Conservation (phyloP, 768 basidiomycete genomes). For the Lentinula sp. region DNA sequence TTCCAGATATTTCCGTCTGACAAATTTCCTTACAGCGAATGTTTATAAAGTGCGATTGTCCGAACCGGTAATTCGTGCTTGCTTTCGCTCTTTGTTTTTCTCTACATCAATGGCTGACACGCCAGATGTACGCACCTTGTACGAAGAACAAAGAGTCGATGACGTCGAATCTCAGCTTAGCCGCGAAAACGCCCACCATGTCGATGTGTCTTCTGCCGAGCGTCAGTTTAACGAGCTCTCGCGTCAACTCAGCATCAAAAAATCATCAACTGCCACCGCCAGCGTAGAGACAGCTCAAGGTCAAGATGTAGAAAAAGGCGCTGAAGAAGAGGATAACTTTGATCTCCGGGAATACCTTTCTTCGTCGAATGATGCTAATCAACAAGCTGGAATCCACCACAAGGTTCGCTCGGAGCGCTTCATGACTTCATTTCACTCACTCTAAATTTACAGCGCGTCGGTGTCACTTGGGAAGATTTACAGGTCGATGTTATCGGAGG, state of each 20-base stretch:
- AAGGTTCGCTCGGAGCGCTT: constrained; percentile 31
- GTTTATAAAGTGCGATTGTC: background rate
- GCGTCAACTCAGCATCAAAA: constrained; percentile 28
- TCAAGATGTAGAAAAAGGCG: constrained; percentile 38
- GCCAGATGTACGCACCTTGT: constrained; percentile 24
- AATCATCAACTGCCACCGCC: constrained; percentile 12
- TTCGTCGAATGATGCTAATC: constrained; percentile 60
- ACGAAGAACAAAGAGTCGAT: constrained; percentile 14
- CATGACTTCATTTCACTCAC: background rate
- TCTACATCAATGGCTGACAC: constrained; percentile 20
- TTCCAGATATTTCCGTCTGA: background rate
- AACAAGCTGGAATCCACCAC: constrained; percentile 60
- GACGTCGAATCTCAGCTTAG: background rate
- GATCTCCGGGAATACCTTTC: constrained; percentile 66
- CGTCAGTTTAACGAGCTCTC: constrained; percentile 51
- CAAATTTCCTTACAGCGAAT: background rate
- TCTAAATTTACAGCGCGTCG: constrained; percentile 43
- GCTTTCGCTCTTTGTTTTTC: background rate
- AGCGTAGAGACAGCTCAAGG: constrained; percentile 28
- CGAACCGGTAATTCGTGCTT: background rate
- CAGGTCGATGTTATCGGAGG: constrained; percentile 57
- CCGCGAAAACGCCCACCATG: constrained; percentile 20
- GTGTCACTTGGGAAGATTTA: constrained; percentile 69
- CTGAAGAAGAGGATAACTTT: constrained; percentile 32
- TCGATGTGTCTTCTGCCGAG: constrained; percentile 48